A percentile compares a stretch with the other conserved stretches of the same genome.
Conservation (phyloP, 2,329 filamentous ascomycete genomes). For the Phialocephala sp. region DNA sequence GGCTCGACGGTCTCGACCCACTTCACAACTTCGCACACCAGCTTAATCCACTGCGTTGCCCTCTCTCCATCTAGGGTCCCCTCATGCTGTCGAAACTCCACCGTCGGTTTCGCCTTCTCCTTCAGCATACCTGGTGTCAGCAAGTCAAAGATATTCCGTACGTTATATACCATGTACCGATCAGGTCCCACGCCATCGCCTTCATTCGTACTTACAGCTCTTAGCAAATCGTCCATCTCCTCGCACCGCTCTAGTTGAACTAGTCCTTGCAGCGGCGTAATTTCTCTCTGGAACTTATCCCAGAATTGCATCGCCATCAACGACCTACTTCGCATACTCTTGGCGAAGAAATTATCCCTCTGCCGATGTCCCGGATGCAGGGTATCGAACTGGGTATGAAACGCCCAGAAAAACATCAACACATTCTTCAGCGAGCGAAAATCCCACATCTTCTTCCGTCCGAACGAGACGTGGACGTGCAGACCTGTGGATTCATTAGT, state of each 20-base stretch:
- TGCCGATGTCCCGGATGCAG: conserved; percentile 34
- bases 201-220: not conserved
- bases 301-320: not conserved
- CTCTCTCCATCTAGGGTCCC: conserved; percentile 29
- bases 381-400: conserved; percentile 38
- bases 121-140: not conserved
- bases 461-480: conserved; percentile 31
- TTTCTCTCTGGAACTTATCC: not conserved
- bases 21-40: conserved; percentile 25
- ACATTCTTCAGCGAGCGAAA: conserved; percentile 38
- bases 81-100: conserved; percentile 37
- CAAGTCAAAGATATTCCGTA: not conserved
- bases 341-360: not conserved
- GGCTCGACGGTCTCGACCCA: conserved; percentile 13
- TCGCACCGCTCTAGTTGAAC: not conserved
- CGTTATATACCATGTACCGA: not conserved
- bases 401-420: conserved; percentile 37
- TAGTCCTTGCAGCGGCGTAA: not conserved
- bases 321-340: not conserved
- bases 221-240: not conserved
- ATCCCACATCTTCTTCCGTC: not conserved
- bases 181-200: no score
- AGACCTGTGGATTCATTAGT: not conserved
- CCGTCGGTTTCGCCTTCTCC: conserved; percentile 18
- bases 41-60: conserved; percentile 30